Base-by-base conservation (phyloP, 1,284 basidiomycete genomes). In the Puccinia polysora region DNA sequence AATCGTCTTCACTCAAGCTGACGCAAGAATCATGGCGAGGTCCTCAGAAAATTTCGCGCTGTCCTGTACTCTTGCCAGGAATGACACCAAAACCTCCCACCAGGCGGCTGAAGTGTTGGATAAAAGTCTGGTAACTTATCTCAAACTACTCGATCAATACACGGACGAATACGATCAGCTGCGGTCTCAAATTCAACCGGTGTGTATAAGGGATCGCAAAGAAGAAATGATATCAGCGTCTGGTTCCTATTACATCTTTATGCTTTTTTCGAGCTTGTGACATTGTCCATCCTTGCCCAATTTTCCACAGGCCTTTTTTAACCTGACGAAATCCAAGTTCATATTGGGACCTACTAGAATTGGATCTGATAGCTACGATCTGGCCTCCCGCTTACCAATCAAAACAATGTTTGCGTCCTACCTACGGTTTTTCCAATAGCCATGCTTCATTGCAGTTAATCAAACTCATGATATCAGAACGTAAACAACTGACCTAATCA, bases 221-320 rank as follows among this genome's bases (percentile, higher is more conserved):
- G n/a, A n/a, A n/a, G n/a, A n/a, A n/a, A n/a, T n/a, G n/a, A n/a
- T n/a, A n/a, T n/a, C n/a, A n/a, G n/a, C n/a, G n/a, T n/a, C n/a
- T n/a, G n/a, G n/a, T n/a, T n/a, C n/a, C n/a, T n/a, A n/a, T n/a
- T n/a, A n/a, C n/a, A n/a, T n/a, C n/a, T n/a, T n/a, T n/a, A n/a
- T n/a, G n/a, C n/a, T n/a, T n/a, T n/a, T n/a, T n/a, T n/a, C n/a
- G n/a, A n/a, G n/a, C n/a, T n/a, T n/a, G n/a, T n/a, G n/a, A n/a
- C n/a, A n/a, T n/a, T n/a, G n/a, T n/a, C n/a, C n/a, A n/a, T n/a
- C n/a, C n/a, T n/a, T n/a, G n/a, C 2, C 5, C 14, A 15, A 53
- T 53, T 47, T n/a, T 59, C 25, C 40, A 25, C n/a, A 70, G 67
- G 67, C 56, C 38, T 70, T 70, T 25, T 59, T 70, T 14, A 36